These are phyloP conservation scores for Saccharomycopsis amapae DNA, from an alignment of 805 yeast genomes.

Conservation along the genomic window DNA sequence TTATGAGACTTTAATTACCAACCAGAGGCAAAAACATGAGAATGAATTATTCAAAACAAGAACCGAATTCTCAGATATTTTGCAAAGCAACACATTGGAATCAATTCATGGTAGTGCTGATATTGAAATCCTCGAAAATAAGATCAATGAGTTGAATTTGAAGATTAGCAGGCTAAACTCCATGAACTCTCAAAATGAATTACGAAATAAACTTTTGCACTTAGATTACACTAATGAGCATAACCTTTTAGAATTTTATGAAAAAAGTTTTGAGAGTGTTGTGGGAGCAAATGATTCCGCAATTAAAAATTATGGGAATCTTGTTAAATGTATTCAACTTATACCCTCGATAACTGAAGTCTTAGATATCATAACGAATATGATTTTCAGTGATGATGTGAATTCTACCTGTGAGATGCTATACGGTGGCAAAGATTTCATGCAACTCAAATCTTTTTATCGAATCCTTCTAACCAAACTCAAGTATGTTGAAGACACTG, in stretches of 20 bases:
- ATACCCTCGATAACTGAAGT: neutral
- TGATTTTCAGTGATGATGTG: neutral
- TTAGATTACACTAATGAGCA: neutral
- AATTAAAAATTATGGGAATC: neutral
- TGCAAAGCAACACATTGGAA: neutral
- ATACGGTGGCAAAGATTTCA: no score
- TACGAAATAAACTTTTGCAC: neutral
- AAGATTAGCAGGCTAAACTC: constrained; percentile 2
- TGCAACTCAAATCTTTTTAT: neutral
- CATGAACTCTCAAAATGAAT: neutral
- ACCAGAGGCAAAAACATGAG: constrained; percentile 3
- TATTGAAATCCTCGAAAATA: neutral
- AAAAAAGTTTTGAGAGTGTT: no score
- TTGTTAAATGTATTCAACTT: neutral
- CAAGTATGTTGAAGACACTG: neutral
- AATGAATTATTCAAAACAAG: constrained; percentile 5
- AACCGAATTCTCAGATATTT: constrained; percentile 1
- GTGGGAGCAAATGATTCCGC: neutral
- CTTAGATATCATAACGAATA: neutral
- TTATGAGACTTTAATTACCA: constrained; percentile 1
- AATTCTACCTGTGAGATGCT: neutral
- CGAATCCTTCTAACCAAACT: neutral
- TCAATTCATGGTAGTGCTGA: neutral
- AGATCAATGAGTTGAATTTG: constrained; percentile 5
- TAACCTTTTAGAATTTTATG: neutral